Conservation (phyloP, 768 basidiomycete genomes). For the Leccinum subgranulosum region DNA sequence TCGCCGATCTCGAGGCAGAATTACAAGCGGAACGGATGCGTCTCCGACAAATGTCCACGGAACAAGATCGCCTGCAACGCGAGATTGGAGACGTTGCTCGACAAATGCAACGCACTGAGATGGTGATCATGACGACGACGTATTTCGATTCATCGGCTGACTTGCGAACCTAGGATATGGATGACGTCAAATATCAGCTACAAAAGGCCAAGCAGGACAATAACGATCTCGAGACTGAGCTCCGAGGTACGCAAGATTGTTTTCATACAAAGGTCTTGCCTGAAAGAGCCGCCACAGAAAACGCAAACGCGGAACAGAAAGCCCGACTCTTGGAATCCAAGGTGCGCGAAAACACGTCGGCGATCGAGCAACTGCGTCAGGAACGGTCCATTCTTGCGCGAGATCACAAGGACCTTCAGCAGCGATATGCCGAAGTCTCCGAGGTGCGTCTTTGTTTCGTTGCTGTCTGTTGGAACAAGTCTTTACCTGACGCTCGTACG, state of each 20-base stretch:
- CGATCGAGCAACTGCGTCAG: conserved; percentile 71
- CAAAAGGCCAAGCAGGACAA: conserved; percentile 72
- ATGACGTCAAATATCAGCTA: conserved; percentile 67
- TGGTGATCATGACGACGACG: conserved; percentile 37
- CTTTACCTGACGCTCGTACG: neutral
- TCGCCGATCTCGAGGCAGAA: conserved; percentile 68
- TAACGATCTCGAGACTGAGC: conserved; percentile 66
- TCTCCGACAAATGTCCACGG: conserved; percentile 57
- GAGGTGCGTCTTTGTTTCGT: neutral
- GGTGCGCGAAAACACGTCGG: conserved; percentile 64
- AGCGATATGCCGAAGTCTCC: neutral
- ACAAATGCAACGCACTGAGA: conserved; percentile 69
- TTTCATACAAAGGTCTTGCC: neutral
- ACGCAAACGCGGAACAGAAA: conserved; percentile 68
- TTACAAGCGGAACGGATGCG: conserved; percentile 69
- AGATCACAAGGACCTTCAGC: conserved; percentile 51
- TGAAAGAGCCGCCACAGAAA: conserved; percentile 39
- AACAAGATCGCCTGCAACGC: conserved; percentile 59
- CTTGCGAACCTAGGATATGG: conserved; percentile 61
- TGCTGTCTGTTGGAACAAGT: neutral
- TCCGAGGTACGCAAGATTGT: conserved; percentile 51
- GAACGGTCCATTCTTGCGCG: conserved; percentile 67
- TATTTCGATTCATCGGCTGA: neutral
- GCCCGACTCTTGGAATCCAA: conserved; percentile 64
- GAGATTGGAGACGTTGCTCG: conserved; percentile 63